Base-by-base conservation (phyloP, 352 stramenopile species). In the Elongisporangium senticosum region DNA sequence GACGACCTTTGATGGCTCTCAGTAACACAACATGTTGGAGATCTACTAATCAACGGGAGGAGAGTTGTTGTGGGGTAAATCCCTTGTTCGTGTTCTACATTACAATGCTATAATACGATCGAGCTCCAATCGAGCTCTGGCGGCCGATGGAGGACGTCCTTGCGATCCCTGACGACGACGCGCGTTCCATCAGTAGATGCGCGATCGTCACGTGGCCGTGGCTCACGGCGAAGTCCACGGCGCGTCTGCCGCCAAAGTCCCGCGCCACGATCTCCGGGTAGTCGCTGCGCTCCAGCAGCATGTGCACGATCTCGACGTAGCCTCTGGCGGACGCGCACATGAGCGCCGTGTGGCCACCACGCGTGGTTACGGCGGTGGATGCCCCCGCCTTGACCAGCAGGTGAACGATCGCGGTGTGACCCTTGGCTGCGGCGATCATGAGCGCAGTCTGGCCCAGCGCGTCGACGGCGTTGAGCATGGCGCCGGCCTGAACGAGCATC, bases 321-420 rank as follows among this genome's bases (percentile, higher is more conserved):
- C 79, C 83, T 79, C 91, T 82, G 62, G 87, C 89, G 21, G 81
- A 93, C 24, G 84, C 81, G 81, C 84, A 93, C 49, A 90, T 81
- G 24, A 93, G 60, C 53, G 84, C 81, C 28, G 84, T 93, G 55
- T 93, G 5, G 81, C 84, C 26, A 75, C 73, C 14, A 90, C 77
- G 26, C 14, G 84, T 94, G 14, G 74, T 77, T 13, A 87, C 68
- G 22, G 61, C 58, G 19, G 88, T 76, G 49, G 90, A 72, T 5
- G 84, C 84, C 49, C 78, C 81, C n/a, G 74, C 77, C 3, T 51
- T 55, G n/a, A 94, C 61, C 49, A 94, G 61, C 55, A 80, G 70
- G 26, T 72, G 64, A 17, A 87, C 80, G n/a, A 94, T 68, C 15
- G 69, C 63, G 7, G 64, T 53, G 56, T 90, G 82, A 49, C 82